phyloP scores from a whole-genome alignment of 768 basidiomycete genomes.

The Leccinum boreale region DNA sequence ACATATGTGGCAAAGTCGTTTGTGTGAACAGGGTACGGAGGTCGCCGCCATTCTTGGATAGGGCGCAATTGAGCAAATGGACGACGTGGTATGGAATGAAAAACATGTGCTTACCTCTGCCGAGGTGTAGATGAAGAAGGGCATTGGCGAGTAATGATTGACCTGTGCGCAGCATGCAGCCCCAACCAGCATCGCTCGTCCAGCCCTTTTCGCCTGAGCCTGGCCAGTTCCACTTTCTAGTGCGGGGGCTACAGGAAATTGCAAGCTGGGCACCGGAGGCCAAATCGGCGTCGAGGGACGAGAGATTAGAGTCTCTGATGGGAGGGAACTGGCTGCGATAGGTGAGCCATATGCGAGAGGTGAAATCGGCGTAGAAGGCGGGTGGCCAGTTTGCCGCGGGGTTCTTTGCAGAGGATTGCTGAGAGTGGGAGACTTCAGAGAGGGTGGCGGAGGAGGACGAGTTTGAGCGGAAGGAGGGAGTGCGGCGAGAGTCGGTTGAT shows the following conservation, averaged over 20 bases:
- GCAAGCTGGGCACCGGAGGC: constrained; percentile 31
- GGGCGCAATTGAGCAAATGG: constrained; percentile 6
- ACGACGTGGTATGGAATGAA: background rate
- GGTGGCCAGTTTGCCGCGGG: constrained; percentile 62
- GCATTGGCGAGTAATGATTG: constrained; percentile 82
- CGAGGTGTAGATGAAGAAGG: constrained; percentile 71
- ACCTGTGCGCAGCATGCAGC: constrained; percentile 88
- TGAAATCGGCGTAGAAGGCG: constrained; percentile 86
- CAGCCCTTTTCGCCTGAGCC: constrained; percentile 70
- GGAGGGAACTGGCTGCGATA: constrained; percentile 87
- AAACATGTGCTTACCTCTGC: constrained; percentile 49
- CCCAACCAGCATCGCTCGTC: constrained; percentile 86
- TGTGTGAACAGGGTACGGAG: constrained; percentile 55
- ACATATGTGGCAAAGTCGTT: constrained; percentile 83
- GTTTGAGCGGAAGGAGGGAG: constrained; percentile 44
- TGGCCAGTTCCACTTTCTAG: constrained; percentile 62
- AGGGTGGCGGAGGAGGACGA: constrained; percentile 38
- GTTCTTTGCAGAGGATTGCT: constrained; percentile 30
- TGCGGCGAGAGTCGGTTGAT: constrained; percentile 39
- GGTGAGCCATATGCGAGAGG: constrained; percentile 84
- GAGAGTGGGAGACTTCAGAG: constrained; percentile 37
- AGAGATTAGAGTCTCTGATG: constrained; percentile 62
- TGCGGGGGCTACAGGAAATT: constrained; percentile 40
- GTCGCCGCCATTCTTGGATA: constrained; percentile 77
- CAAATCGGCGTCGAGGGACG: constrained; percentile 39